A percentile compares a stretch with the other conserved stretches of the same genome.
Evolutionary conservation across 1,139 yeast species (phyloP).

Genomic region (Saccharomycopsis crataegensis): DNA sequence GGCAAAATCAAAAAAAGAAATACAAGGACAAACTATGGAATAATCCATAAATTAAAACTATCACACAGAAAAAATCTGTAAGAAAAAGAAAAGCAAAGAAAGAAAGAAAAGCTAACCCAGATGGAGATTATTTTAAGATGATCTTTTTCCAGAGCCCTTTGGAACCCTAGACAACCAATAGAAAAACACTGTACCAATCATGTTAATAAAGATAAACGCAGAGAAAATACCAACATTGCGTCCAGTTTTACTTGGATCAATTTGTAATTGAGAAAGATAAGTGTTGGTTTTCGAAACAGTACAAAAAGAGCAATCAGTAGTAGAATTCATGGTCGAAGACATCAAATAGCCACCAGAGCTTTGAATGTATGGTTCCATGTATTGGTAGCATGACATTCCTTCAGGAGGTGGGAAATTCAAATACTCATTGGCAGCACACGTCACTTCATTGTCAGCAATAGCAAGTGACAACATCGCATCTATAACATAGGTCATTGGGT

Average conservation of each 20-base stretch:
- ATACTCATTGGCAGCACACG: constrained; percentile 42
- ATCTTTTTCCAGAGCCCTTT: constrained; percentile 24
- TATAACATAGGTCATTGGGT: constrained; percentile 57
- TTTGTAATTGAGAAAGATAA: constrained; percentile 38
- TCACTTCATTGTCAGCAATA: constrained; percentile 42
- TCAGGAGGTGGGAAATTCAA: constrained; percentile 39
- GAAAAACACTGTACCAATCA: constrained; percentile 40
- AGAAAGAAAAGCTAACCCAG: too few species aligned
- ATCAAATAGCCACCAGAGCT: constrained; percentile 41
- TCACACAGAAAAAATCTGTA: too few species aligned
- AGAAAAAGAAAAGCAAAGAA: too few species aligned
- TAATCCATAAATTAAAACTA: too few species aligned
- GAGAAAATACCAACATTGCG: constrained; percentile 59
- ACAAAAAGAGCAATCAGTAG: constrained; percentile 48
- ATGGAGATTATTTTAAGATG: constrained; percentile 7
- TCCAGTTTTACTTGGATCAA: constrained; percentile 48
- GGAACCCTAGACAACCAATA: constrained; percentile 84
- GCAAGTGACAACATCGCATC: constrained; percentile 46
- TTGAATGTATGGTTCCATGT: constrained; percentile 38
- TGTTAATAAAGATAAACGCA: constrained; percentile 46
- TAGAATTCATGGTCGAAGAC: constrained; percentile 31
- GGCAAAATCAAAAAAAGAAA: too few species aligned
- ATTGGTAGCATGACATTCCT: constrained; percentile 46
- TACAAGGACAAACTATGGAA: too few species aligned
- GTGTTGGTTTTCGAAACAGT: constrained; percentile 40